Evolutionary conservation across 2,329 filamentous ascomycete genomes (phyloP).

Genomic region (Calonectria hawksworthii): DNA sequence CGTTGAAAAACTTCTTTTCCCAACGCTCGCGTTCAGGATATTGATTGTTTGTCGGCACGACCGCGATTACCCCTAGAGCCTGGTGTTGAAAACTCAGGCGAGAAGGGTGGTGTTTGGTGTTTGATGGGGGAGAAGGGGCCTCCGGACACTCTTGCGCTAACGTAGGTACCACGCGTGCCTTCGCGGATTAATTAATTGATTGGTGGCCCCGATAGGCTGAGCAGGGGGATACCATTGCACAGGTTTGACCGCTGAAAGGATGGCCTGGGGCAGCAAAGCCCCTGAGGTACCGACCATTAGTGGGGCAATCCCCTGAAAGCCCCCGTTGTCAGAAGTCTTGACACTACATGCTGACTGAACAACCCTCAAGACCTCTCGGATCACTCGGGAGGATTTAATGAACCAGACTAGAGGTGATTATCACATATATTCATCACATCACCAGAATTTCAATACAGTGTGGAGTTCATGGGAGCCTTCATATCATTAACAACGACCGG

Average conservation of each 20-base stretch:
- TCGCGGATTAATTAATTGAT: constrained; percentile 16
- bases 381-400: neutral
- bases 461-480: neutral
- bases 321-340: neutral
- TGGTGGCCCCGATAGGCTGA: neutral
- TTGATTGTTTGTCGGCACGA: neutral
- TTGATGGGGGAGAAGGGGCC: constrained; percentile 16
- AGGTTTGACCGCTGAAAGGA: neutral
- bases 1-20: neutral
- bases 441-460: too few relatives aligned
- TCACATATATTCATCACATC: neutral
- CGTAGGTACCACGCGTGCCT: neutral
- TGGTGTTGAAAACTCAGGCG: neutral
- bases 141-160: neutral
- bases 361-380: neutral
- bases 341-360: neutral
- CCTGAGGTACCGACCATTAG: neutral
- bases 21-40: neutral
- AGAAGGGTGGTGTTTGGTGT: neutral
- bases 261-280: neutral
- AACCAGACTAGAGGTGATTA: neutral
- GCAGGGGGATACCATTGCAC: neutral
- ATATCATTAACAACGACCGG: neutral
- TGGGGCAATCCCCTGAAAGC: neutral
- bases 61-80: too few relatives aligned